Base-by-base conservation (phyloP, 164 flowering plant genomes). In the Santalum album region DNA sequence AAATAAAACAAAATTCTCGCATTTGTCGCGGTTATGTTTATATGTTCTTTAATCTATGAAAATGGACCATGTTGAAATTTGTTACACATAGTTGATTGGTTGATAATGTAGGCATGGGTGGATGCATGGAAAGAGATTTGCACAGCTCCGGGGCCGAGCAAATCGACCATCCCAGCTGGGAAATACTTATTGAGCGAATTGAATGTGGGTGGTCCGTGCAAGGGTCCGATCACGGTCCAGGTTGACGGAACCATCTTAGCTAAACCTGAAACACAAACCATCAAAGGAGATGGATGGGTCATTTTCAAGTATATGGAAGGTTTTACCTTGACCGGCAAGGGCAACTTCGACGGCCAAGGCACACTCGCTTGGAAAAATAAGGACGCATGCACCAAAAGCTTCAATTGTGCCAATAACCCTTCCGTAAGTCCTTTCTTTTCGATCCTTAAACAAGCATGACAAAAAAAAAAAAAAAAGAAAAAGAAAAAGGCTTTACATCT, bases 281-380 rank as follows among this genome's bases (percentile, higher is more conserved):
- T 46, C 50, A n/a, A 46, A 6, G 25, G 23, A 7, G 25, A 11
- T 22, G 21, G 23, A 0, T 46, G 50, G 50, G 7, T 46, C 50
- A 20, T 10, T 22, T 46, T 46, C 14, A 1, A 0, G 3, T 7
- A 3, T 22, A 19, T 46, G 22, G 50, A 46, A 21, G 11, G 12
- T 6, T 23, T 46, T 22, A 46, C 50, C 50, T 6, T 46, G 15
- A 6, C 50, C 23, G 50, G 50, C 23, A 2, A 11, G 15, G 50
- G 50, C 12, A 3, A 6, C 22, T 46, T 46, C 50, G 50, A 46
- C 50, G 50, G 50, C 50, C 50, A 46, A 14, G 50, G 50, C 21
- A n/a, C 25, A 21, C 9, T 10, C 23, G 21, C 50, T 22, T 46
- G 50, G 50, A 11, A 20, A 3, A 9, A 20, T 6, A 46, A n/a